Percentiles rank a stretch among this genome's conserved stretches.
Conservation (phyloP, 352 stramenopile genomes). For the Lagenidium giganteum region DNA sequence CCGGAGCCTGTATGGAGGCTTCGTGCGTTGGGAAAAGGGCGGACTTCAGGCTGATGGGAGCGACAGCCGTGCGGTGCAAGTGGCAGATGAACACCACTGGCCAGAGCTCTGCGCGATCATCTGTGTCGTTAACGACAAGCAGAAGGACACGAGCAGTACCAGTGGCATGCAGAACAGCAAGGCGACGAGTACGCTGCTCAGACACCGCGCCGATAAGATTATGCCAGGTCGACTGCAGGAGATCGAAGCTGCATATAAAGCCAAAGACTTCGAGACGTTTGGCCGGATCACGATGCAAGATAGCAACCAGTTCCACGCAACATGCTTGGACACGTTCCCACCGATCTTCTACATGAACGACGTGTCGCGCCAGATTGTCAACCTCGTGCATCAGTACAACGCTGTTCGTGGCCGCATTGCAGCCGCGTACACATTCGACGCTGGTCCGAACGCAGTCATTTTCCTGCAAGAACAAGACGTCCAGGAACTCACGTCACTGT, state of each 20-base stretch:
- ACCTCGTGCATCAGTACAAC: conserved; percentile 95
- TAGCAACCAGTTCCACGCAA: conserved; percentile 98
- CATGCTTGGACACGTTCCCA: conserved; percentile 96
- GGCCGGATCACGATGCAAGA: conserved; percentile 97
- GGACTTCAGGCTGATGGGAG: conserved; percentile 51
- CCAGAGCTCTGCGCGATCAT: conserved; percentile 93
- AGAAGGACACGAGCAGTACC: conserved; percentile 97
- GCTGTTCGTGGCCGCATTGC: conserved; percentile 49
- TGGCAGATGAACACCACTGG: conserved; percentile 91
- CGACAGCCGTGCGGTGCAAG: conserved; percentile 61
- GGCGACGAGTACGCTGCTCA: conserved; percentile 89
- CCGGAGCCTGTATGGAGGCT: conserved; percentile 94
- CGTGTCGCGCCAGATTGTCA: conserved; percentile 70
- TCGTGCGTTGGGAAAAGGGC: conserved; percentile 96
- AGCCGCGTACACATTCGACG: conserved; percentile 98
- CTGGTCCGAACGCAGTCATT: conserved; percentile 97
- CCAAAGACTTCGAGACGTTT: conserved; percentile 94
- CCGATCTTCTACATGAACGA: conserved; percentile 99
- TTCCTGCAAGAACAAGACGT: conserved; percentile 78
- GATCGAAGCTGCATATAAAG: conserved; percentile 89
- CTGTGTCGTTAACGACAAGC: conserved; percentile 93
- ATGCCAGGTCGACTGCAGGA: conserved; percentile 79
- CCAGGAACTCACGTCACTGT: conserved; percentile 46
- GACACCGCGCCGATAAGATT: conserved; percentile 75
- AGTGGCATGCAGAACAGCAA: conserved; percentile 95